Conservation (phyloP, 768 basidiomycete genomes). For the Postia placenta region DNA sequence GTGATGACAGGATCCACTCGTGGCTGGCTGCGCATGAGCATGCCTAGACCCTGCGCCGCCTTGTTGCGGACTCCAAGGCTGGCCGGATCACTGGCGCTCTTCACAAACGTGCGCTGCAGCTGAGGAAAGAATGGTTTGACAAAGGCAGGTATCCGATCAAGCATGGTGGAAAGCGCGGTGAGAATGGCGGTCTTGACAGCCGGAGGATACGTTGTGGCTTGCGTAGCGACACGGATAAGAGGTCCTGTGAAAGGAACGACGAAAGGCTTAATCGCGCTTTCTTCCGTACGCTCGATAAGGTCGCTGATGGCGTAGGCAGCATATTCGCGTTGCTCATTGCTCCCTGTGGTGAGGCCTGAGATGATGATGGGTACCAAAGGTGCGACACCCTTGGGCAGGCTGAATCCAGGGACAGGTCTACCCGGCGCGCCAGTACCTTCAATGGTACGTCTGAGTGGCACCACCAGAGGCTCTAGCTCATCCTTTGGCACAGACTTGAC, state of each 20-base stretch:
- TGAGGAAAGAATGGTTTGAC: constrained; percentile 99
- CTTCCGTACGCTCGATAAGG: constrained; percentile 84
- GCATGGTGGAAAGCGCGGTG: constrained; percentile 76
- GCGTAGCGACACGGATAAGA: constrained; percentile 90
- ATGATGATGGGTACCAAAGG: constrained; percentile 85
- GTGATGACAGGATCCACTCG: constrained; percentile 93
- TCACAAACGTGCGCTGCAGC: constrained; percentile 92
- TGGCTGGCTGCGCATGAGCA: constrained; percentile 85
- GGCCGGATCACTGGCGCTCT: constrained; percentile 77
- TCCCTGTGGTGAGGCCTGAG: constrained; percentile 89
- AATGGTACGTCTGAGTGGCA: constrained; percentile 82
- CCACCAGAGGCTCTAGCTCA: constrained; percentile 85
- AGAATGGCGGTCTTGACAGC: constrained; percentile 92
- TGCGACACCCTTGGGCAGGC: constrained; percentile 74
- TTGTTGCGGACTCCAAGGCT: constrained; percentile 74
- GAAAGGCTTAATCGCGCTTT: constrained; percentile 85
- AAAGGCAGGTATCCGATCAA: constrained; percentile 79
- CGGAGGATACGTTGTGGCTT: constrained; percentile 84
- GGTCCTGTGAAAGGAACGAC: constrained; percentile 95
- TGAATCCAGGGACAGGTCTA: constrained; percentile 77
- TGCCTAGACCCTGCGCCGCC: constrained; percentile 81
- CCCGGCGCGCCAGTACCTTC: constrained; percentile 81
- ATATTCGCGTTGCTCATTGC: constrained; percentile 91
- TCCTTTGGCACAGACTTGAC: constrained; percentile 91
- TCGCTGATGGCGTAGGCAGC: constrained; percentile 97